Evolutionary conservation across 257 asterid genomes (phyloP).

Genomic region (Euphrasia confusa): DNA sequence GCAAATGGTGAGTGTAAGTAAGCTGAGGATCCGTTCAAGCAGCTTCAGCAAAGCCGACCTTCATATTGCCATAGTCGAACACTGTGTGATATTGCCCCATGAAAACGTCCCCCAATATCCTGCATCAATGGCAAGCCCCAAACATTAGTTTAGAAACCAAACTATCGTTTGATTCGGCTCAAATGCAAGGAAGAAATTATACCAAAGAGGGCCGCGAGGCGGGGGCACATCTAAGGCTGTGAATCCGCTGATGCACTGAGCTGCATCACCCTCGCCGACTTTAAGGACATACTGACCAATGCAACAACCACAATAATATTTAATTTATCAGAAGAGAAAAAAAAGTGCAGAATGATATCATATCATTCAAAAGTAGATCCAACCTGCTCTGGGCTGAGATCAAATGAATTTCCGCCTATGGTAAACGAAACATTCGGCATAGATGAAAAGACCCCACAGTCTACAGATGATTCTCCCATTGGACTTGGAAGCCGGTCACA

Average conservation of each 20-base stretch:
- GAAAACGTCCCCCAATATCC: slow-evolving; percentile 94
- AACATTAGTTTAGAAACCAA: neutral
- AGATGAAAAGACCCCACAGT: slow-evolving; percentile 60
- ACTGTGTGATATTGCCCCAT: slow-evolving; percentile 96
- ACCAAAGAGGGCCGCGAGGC: slow-evolving; percentile 99
- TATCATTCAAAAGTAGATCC: neutral
- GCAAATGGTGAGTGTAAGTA: neutral
- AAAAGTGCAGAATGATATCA: neutral
- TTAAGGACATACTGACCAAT: slow-evolving; percentile 68
- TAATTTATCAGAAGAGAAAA: neutral
- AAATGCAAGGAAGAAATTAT: slow-evolving; percentile 16
- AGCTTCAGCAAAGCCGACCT: slow-evolving; percentile 96
- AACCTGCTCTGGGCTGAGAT: slow-evolving; percentile 78
- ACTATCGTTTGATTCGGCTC: neutral
- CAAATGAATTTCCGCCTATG: slow-evolving; percentile 69
- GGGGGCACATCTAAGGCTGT: slow-evolving; percentile 85
- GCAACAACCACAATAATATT: neutral
- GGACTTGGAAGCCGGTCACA: slow-evolving; percentile 94
- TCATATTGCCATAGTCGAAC: slow-evolving; percentile 60
- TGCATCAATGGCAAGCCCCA: slow-evolving; percentile 23
- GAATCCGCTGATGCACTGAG: slow-evolving; percentile 94
- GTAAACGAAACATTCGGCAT: slow-evolving; percentile 87
- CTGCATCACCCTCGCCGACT: slow-evolving; percentile 78
- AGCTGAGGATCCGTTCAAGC: slow-evolving; percentile 38
- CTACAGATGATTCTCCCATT: slow-evolving; percentile 86